These are phyloP conservation scores for Solidago caesia DNA, from an alignment of 129 eudicot species.

Conservation along the genomic window DNA sequence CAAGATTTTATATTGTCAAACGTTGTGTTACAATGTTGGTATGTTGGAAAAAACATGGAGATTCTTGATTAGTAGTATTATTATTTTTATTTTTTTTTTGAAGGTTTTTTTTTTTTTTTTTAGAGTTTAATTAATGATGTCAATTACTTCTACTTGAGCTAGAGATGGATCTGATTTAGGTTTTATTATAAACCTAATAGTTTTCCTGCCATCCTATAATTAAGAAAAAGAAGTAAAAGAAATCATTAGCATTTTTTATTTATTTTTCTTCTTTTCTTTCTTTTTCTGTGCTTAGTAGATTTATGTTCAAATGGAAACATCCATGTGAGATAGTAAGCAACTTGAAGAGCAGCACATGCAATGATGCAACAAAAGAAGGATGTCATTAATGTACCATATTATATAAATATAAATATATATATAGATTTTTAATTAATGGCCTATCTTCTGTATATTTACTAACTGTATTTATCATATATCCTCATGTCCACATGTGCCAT, in stretches of 20 bases:
- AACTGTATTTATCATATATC: slow-evolving; percentile 29
- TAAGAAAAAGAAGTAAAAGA: slow-evolving; percentile 16
- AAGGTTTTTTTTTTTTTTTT: background rate
- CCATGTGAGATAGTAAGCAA: slow-evolving; percentile 35
- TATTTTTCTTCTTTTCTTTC: slow-evolving; percentile 3
- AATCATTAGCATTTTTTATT: slow-evolving; percentile 19
- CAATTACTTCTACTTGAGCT: slow-evolving; percentile 8
- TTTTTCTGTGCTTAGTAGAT: slow-evolving; percentile 34
- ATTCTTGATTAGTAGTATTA: slow-evolving; percentile 41
- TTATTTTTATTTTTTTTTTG: no score
- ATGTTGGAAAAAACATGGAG: slow-evolving; percentile 73
- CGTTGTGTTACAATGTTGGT: slow-evolving; percentile 86
- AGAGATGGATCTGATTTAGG: slow-evolving; percentile 50
- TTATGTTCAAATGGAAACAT: slow-evolving; percentile 35
- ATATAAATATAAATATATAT: slow-evolving; percentile 20
- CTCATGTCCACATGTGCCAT: slow-evolving; percentile 32
- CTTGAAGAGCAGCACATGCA: slow-evolving; percentile 42
- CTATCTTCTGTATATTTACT: slow-evolving; percentile 17
- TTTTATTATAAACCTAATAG: slow-evolving; percentile 11
- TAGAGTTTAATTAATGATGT: slow-evolving; percentile 22
- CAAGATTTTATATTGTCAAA: slow-evolving; percentile 80
- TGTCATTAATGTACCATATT: slow-evolving; percentile 34
- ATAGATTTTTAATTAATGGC: slow-evolving; percentile 26
- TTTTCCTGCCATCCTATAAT: slow-evolving; percentile 36
- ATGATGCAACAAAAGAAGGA: slow-evolving; percentile 36